Evolutionary conservation across 257 asterid species (phyloP).

Genomic region (Ilex aquifolium): DNA sequence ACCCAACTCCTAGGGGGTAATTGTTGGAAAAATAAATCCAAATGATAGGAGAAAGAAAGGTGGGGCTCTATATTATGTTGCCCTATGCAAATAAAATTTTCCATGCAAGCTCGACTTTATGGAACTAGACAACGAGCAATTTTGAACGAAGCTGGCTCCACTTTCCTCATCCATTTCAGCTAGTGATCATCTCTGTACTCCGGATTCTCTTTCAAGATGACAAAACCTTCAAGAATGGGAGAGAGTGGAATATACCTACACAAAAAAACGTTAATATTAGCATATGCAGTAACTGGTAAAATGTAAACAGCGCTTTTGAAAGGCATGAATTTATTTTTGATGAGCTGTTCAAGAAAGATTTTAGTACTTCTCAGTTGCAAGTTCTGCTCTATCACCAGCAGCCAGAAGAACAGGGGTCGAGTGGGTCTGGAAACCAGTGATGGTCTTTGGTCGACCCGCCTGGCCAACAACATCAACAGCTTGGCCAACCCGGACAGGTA

Average conservation of each 20-base stretch:
- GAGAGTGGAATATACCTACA: slow-evolving; percentile 81
- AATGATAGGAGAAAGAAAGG: too few species aligned
- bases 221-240: slow-evolving; percentile 90
- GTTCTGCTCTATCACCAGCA: slow-evolving; percentile 96
- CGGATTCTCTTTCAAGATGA: slow-evolving; percentile 81
- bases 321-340: slow-evolving; percentile 10
- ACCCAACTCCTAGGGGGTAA: too few species aligned
- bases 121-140: too few species aligned
- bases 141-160: too few species aligned
- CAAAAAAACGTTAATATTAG: background rate
- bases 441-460: slow-evolving; percentile 94
- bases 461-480: slow-evolving; percentile 97
- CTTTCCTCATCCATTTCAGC: slow-evolving; percentile 12
- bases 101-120: too few species aligned
- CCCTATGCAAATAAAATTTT: too few species aligned
- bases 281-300: background rate
- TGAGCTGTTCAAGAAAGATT: too few species aligned
- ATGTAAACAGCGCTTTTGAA: background rate
- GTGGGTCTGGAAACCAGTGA: slow-evolving; percentile 94
- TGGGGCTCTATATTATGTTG: too few species aligned
- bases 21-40: too few species aligned
- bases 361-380: slow-evolving; percentile 81
- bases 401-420: slow-evolving; percentile 90
- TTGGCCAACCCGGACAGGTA: slow-evolving; percentile 94
- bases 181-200: slow-evolving; percentile 58